Evolutionary conservation across 768 basidiomycete genomes (phyloP), one percentile per base, ranked within the genome.

Genomic region (Chlorophyllum brunneum): DNA sequence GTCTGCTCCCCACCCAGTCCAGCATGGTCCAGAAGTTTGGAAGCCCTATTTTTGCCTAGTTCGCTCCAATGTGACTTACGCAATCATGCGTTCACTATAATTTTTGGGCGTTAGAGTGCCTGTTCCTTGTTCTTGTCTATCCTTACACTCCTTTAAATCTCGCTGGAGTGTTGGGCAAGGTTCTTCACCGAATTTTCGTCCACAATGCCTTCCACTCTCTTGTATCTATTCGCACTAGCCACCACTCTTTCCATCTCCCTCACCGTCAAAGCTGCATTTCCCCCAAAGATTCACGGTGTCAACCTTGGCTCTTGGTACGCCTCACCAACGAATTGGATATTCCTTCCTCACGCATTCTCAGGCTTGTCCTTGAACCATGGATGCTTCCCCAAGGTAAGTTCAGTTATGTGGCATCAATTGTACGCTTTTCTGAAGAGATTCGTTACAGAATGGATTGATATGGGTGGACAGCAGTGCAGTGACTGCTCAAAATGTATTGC

Each of bases 281-380:
- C 69, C 3, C 58, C 59, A 57, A 84, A 85, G 56, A 82, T 85
- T 13, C 82, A 85, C 60, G 86, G 86, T 41, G 85, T 88, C 2
- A 88, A 88, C 61, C 61, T 88, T 27, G 84, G 86, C 11, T 81
- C 81, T 49, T 86, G 83, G 82, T 79, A 55, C 18, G 72, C 29
- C 15, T 27, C 16, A 29, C 7, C 15, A 40, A 45, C 22, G 29
- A 18, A 10, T 11, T 7, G 18, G 9, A 15, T 8, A 53, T 20
- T 67, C 58, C 51, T n/a, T 36, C 3, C 22, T 47, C 23, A 44
- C 24, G 11, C 31, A 18, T 42, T 42, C 36, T 15, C 53, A 89
- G 88, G 88, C 74, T 91, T 44, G 65, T 91, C 0, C 64, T 88
- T 4, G 88, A 91, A 60, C 59, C 86, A n/a, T 91, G 88, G 88